Evolutionary conservation across 345 rosid species (phyloP).

Genomic region (Hypericum androsaemum): DNA sequence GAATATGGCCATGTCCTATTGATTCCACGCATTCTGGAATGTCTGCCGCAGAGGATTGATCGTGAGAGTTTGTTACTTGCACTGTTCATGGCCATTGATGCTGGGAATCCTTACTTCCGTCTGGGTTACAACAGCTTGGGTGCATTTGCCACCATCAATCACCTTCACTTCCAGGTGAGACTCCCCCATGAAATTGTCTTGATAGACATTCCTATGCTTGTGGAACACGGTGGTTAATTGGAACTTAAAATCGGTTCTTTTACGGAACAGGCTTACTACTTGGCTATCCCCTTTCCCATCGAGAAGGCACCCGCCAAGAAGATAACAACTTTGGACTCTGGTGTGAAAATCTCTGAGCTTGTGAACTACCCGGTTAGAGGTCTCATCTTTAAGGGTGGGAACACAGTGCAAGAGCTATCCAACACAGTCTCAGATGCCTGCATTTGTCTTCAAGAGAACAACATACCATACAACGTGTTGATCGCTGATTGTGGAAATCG

Average conservation of each 20-base stretch:
- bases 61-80: constrained; percentile 77
- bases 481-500: constrained; percentile 74
- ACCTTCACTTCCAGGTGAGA: constrained; percentile 94
- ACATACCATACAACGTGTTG: constrained; percentile 78
- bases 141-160: constrained; percentile 96
- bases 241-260: constrained; percentile 5
- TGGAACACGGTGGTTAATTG: not conserved
- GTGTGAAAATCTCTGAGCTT: constrained; percentile 58
- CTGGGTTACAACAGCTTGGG: constrained; percentile 96
- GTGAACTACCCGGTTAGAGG: constrained; percentile 75
- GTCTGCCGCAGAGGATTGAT: constrained; percentile 95
- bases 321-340: constrained; percentile 33
- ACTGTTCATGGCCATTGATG: constrained; percentile 72
- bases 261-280: constrained; percentile 61
- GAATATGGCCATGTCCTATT: constrained; percentile 92
- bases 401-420: constrained; percentile 43
- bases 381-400: constrained; percentile 76
- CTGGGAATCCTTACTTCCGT: constrained; percentile 69
- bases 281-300: constrained; percentile 67
- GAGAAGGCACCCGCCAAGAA: constrained; percentile 71
- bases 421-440: constrained; percentile 55
- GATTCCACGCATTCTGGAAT: constrained; percentile 74
- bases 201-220: not conserved
- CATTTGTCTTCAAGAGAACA: constrained; percentile 81
- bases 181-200: not conserved